Evolutionary conservation across 2,329 filamentous ascomycete species (phyloP).

Genomic region (Diaporthe vexans): DNA sequence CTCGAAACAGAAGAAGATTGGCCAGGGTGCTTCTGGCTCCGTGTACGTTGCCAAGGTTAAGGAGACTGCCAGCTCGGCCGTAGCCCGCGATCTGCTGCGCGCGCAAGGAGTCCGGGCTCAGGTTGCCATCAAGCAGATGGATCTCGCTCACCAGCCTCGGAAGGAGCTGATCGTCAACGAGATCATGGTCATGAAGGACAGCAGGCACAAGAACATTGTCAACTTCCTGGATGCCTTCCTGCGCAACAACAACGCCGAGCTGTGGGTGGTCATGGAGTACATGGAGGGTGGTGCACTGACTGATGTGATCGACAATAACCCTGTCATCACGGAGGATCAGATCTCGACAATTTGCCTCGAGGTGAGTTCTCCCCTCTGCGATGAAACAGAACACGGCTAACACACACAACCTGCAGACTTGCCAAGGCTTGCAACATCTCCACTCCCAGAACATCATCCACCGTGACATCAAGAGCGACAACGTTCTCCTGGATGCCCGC

Average conservation of each 20-base stretch:
- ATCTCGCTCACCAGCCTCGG: conserved; percentile 93
- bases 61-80: conserved; percentile 84
- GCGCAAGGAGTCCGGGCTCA: conserved; percentile 86
- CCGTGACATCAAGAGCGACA: conserved; percentile 99
- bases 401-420: conserved; percentile 74
- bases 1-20: conserved; percentile 99
- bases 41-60: conserved; percentile 98
- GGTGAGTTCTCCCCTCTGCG: conserved; percentile 66
- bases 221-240: conserved; percentile 98
- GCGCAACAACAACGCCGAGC: conserved; percentile 91
- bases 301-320: conserved; percentile 98
- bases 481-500: conserved; percentile 92
- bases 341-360: conserved; percentile 97
- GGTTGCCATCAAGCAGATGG: conserved; percentile 99
- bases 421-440: conserved; percentile 92
- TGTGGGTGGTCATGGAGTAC: conserved; percentile 99
- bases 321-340: conserved; percentile 93
- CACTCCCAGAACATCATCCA: conserved; percentile 98
- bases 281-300: conserved; percentile 99
- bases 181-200: conserved; percentile 99
- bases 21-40: conserved; percentile 96
- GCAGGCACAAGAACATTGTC: conserved; percentile 97
- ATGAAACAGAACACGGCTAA: conserved; percentile 4
- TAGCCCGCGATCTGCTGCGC: conserved; percentile 83
- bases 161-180: conserved; percentile 99